These are phyloP conservation scores for Leccinum sublutescens DNA, from an alignment of 768 basidiomycete genomes.

Conservation along the genomic window DNA sequence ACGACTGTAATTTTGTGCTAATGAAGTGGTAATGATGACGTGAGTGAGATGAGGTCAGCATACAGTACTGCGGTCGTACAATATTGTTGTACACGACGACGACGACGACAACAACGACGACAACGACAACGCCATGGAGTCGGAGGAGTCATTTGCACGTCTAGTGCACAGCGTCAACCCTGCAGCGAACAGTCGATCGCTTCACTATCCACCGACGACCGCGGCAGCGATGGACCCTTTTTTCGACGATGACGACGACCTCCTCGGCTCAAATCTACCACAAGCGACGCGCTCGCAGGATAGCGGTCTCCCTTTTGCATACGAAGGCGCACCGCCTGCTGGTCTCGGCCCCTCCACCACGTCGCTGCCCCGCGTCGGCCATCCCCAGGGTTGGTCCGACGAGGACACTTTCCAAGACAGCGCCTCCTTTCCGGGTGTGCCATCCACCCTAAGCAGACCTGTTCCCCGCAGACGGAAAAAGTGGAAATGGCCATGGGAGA, in stretches of 20 bases:
- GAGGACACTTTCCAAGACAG: constrained; percentile 52
- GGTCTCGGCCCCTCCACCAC: constrained; percentile 51
- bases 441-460: constrained; percentile 18
- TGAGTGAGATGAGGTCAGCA: constrained; percentile 10
- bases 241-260: constrained; percentile 79
- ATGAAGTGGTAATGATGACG: neutral
- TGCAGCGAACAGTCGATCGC: constrained; percentile 15
- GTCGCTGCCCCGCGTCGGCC: constrained; percentile 38
- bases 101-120: constrained; percentile 6
- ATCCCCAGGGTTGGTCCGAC: constrained; percentile 74
- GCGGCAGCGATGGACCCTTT: constrained; percentile 60
- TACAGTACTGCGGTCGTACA: neutral
- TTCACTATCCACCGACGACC: constrained; percentile 54
- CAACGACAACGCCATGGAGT: constrained; percentile 20
- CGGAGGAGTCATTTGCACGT: constrained; percentile 29
- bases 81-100: constrained; percentile 1
- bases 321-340: constrained; percentile 60
- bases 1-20: neutral
- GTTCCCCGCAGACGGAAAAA: constrained; percentile 23
- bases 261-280: constrained; percentile 14
- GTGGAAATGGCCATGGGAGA: constrained; percentile 88
- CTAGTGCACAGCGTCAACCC: constrained; percentile 29
- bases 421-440: constrained; percentile 37
- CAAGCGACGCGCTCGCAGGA: constrained; percentile 43
- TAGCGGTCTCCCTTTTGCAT: constrained; percentile 55